Base-by-base conservation (phyloP, 1,139 yeast genomes). In the Nakaseomyces uthaithaninus region DNA sequence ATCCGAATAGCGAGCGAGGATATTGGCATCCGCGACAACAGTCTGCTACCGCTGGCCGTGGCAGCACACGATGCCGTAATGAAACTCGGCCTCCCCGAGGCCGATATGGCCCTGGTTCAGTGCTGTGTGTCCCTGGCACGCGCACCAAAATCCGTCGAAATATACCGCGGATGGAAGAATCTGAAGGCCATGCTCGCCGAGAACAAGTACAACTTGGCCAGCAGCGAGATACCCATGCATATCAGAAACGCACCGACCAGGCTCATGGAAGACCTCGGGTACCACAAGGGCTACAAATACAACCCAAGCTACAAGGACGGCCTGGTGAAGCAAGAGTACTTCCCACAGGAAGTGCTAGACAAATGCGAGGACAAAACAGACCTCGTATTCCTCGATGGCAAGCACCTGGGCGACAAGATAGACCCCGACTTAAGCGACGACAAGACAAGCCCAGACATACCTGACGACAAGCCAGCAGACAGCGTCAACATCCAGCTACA, bases 51-150 rank as follows among this genome's bases (percentile, higher is more conserved):
- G 1, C 80, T 91, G 62, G 91, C 94, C 1, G 72, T 84, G 2
- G 79, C 96, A 0, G 76, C 94, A 0, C 85, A 82, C 56, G 86
- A 85, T 39, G 89, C 96, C 0, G 77, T 85, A 3, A 93, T 86
- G 62, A 86, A 83, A 61, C 72, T 91, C n/a, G 99, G 99, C 0
- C 71, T 91, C 74, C 99, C 99, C 0, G 98, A 93, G 57, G 94
- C 94, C 2, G 96, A 91, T 57, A 70, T 85, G 26, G 77, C 87
- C 3, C 64, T 91, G 37, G 98, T 91, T 0, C 98, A 91, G 52
- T 86, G 96, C 60, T 89, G 94, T 1, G 87, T 83, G 24, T 83
- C 87, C 50, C 66, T 91, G 22, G 94, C 97, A 0, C 65, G 77
- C 42, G 94, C 97, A 0, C 77, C 79, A 0, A 93, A 93, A 60